Evolutionary conservation across 495 filamentous ascomycete species (phyloP).

Genomic region (Penicillium robsamsonii): DNA sequence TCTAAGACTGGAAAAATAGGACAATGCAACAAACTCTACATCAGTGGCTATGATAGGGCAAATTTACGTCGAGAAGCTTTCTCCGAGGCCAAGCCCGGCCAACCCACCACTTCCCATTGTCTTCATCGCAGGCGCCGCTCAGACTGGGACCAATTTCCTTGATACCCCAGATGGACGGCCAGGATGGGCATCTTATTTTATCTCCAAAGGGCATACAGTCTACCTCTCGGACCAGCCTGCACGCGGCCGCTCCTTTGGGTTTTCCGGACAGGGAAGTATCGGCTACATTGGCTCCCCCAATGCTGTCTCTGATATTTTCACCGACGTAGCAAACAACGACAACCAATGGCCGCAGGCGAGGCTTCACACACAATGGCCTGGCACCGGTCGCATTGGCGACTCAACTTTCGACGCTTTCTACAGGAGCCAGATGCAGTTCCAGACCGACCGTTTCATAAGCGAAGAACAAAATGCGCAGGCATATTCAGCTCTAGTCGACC

Average conservation of each 20-base stretch:
- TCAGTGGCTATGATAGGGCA: constrained; percentile 21
- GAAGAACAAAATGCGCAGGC: constrained; percentile 26
- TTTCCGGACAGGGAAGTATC: constrained; percentile 4
- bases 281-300: constrained; percentile 21
- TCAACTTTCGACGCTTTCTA: constrained; percentile 49
- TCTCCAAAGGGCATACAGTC: constrained; percentile 46
- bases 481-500: constrained; percentile 31
- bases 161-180: constrained; percentile 48
- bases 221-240: constrained; percentile 46
- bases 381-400: constrained; percentile 47
- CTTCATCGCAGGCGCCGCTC: constrained; percentile 46
- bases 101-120: constrained; percentile 38
- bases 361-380: constrained; percentile 56
- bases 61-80: constrained; percentile 51
- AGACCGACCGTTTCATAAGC: constrained; percentile 17
- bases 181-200: constrained; percentile 54
- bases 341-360: constrained; percentile 44
- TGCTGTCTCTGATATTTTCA: constrained; percentile 34
- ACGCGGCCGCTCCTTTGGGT: constrained; percentile 32
- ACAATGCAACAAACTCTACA: neutral
- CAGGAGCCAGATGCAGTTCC: constrained; percentile 28
- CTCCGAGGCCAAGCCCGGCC: constrained; percentile 19
- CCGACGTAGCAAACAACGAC: constrained; percentile 31
- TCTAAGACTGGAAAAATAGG: neutral
- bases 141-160: constrained; percentile 49